A percentile compares a stretch with the other conserved stretches of the same genome.
Evolutionary conservation across 2,329 filamentous ascomycete species (phyloP).

Genomic region (Emericellopsis atlantica): DNA sequence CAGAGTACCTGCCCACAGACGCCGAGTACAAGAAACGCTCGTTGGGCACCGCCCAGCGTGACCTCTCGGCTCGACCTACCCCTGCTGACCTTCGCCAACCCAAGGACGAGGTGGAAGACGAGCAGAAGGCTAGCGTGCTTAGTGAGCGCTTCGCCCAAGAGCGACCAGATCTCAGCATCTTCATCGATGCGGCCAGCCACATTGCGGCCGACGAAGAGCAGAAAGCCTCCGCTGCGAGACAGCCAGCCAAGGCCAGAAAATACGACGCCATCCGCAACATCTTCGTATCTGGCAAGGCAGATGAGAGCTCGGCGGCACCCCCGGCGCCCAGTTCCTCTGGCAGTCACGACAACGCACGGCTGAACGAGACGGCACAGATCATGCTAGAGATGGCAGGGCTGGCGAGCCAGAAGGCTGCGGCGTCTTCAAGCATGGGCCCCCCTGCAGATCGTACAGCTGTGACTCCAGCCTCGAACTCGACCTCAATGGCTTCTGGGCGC

Average conservation of each 20-base stretch:
- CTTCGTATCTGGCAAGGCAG: slow-evolving; percentile 13
- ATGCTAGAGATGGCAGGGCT: too few relatives aligned
- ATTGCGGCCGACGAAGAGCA: slow-evolving; percentile 6
- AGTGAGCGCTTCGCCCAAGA: slow-evolving; percentile 3
- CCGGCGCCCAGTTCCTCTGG: slow-evolving; percentile 5
- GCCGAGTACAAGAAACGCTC: slow-evolving; percentile 20
- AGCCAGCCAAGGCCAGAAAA: slow-evolving; percentile 4
- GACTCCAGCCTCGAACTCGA: too few relatives aligned
- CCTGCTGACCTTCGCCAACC: not conserved
- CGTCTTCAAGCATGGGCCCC: too few relatives aligned
- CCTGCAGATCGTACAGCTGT: too few relatives aligned
- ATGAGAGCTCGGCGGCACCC: slow-evolving; percentile 16
- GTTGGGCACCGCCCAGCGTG: slow-evolving; percentile 19
- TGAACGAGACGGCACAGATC: too few relatives aligned
- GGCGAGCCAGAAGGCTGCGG: too few relatives aligned
- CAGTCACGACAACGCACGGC: too few relatives aligned
- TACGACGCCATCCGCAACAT: slow-evolving; percentile 24
- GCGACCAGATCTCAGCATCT: slow-evolving; percentile 4
- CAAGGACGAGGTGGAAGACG: not conserved
- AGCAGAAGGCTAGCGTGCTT: not conserved
- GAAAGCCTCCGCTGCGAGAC: not conserved
- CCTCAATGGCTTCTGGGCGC: too few relatives aligned
- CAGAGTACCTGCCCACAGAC: slow-evolving; percentile 18
- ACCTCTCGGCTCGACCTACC: slow-evolving; percentile 15
- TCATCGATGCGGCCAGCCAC: slow-evolving; percentile 9